Conservation (phyloP, 768 basidiomycete genomes). For the Harrya chromipes region DNA sequence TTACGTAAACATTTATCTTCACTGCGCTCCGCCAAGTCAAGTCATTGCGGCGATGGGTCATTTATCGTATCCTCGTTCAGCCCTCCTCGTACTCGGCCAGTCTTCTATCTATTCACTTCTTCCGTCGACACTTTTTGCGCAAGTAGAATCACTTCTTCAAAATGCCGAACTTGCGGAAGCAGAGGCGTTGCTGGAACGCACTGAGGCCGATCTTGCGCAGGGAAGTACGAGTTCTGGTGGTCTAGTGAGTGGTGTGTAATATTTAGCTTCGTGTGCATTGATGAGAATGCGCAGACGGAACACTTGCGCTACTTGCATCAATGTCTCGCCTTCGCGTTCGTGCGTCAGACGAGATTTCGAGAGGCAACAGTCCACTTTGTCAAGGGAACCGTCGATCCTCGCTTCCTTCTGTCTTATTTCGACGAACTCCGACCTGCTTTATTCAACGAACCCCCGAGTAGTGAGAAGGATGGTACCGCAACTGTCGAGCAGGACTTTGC, state of each 20-base stretch:
- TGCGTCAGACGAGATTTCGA: conserved; percentile 78
- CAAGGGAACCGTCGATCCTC: conserved; percentile 79
- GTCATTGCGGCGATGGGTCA: conserved; percentile 17
- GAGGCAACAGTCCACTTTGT: conserved; percentile 79
- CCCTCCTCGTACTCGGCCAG: conserved; percentile 58
- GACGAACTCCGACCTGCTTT: conserved; percentile 69
- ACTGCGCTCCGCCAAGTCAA: background rate
- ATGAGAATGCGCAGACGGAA: conserved; percentile 42
- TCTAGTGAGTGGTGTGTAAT: conserved; percentile 8
- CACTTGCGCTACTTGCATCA: conserved; percentile 80
- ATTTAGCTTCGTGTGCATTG: background rate
- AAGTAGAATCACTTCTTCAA: conserved; percentile 66
- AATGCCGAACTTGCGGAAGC: conserved; percentile 65
- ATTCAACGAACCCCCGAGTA: conserved; percentile 33
- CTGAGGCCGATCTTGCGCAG: conserved; percentile 37
- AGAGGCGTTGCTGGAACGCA: conserved; percentile 53
- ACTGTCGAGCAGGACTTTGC: conserved; percentile 36
- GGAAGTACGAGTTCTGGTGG: conserved; percentile 6
- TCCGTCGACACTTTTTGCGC: conserved; percentile 68
- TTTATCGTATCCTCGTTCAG: conserved; percentile 60
- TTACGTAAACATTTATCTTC: conserved; percentile 15
- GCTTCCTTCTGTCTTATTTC: conserved; percentile 77
- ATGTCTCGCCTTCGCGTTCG: conserved; percentile 74
- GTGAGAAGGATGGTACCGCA: background rate
- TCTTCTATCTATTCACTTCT: conserved; percentile 64